Evolutionary conservation across 306 rosid genomes (phyloP).

Genomic region (Mimosa pudica): DNA sequence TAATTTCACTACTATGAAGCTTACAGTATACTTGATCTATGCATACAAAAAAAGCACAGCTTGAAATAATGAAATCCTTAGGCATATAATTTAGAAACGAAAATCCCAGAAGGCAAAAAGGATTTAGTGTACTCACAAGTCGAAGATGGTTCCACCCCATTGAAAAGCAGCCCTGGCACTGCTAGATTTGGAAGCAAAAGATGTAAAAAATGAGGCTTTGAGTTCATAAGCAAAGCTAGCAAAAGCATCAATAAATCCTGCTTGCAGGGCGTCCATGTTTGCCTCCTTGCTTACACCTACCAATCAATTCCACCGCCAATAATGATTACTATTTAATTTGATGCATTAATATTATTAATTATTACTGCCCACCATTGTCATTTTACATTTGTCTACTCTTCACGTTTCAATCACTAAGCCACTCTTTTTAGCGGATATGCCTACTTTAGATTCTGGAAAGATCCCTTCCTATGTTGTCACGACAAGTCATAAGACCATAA

Average conservation of each 20-base stretch:
- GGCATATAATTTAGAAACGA: not conserved
- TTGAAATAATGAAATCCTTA: not conserved
- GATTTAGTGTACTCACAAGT: conserved; percentile 39
- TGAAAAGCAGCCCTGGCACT: conserved; percentile 37
- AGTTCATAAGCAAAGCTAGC: conserved; percentile 19
- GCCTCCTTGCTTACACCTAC: not conserved
- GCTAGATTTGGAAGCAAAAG: conserved; percentile 18
- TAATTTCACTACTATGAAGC: not conserved
- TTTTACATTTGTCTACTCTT: not conserved
- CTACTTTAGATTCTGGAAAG: not conserved
- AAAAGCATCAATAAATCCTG: conserved; percentile 23
- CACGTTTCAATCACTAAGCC: not conserved
- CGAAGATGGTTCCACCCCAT: conserved; percentile 55
- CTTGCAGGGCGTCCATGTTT: conserved; percentile 22
- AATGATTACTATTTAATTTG: not conserved
- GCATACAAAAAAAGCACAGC: not conserved
- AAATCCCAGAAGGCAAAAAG: not conserved
- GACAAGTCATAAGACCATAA: not conserved
- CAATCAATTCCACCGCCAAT: not conserved
- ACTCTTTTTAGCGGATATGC: not conserved
- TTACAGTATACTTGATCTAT: not conserved
- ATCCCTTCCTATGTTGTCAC: not conserved
- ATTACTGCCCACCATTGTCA: not conserved
- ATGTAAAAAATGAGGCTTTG: not conserved
- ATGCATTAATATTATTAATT: not conserved